Evolutionary conservation across 2,329 filamentous ascomycete genomes (phyloP).

Genomic region (Byssoonygena ceratinophila): DNA sequence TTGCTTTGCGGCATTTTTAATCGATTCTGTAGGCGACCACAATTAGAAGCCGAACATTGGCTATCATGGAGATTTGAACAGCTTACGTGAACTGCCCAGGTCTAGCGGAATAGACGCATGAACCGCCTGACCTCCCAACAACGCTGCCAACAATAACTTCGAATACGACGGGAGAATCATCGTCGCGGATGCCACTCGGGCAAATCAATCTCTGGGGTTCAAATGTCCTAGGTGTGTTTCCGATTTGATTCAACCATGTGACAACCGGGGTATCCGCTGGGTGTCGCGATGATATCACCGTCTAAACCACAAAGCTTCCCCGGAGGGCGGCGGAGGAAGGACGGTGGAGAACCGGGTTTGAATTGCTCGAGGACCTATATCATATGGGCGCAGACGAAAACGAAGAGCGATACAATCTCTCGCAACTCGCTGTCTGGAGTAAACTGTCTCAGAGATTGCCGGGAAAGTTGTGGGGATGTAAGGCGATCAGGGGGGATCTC

Average conservation of each 20-base stretch:
- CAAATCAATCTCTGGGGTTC: neutral
- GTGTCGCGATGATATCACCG: neutral
- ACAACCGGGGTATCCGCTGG: neutral
- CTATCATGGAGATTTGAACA: neutral
- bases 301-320: no score
- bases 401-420: neutral
- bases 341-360: neutral
- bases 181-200: neutral
- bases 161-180: slow-evolving; percentile 9
- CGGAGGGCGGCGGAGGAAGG: neutral
- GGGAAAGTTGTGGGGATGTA: neutral
- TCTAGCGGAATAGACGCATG: slow-evolving; percentile 21
- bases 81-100: slow-evolving; percentile 22
- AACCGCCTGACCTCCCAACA: slow-evolving; percentile 21
- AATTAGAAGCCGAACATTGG: neutral
- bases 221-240: neutral
- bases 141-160: slow-evolving; percentile 9
- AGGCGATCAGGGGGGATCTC: slow-evolving; percentile 1
- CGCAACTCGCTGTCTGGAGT: neutral
- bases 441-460: neutral
- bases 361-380: neutral
- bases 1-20: slow-evolving; percentile 27
- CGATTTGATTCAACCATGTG: slow-evolving; percentile 2
- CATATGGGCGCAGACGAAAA: neutral
- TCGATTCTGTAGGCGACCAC: slow-evolving; percentile 23